Base-by-base conservation (phyloP, 176 grass and related monocot genomes). In the Metroxylon sagu region DNA sequence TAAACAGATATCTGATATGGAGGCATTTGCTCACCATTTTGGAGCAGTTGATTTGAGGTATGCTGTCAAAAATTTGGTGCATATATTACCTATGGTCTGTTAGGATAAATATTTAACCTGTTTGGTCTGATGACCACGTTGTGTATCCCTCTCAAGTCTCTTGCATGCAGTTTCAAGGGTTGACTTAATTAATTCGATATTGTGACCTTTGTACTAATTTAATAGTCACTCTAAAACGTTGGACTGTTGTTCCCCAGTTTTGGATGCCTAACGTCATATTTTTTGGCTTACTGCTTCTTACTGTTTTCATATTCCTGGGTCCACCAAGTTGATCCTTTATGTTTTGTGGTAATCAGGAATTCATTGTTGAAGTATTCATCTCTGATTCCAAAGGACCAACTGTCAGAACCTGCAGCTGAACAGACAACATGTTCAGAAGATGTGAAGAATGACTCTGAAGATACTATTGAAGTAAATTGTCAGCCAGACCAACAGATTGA, bases 41-140 rank as follows among this genome's bases (percentile, higher is more conserved):
- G 80, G 88, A 71, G 54, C 79, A 52, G 79, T 74, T 61, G 94
- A 99, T 71, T 93, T 86, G 64, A 93, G 84, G 94, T 99, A 85
- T 21, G 52, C 75, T 54, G n/a, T 60, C 48, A 57, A 30, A 59
- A 48, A 19, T 27, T 50, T 4, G 27, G 7, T 29, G 53, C 27
- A 28, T 29, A 21, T 29, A 29, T 53, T 53, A 19, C 15, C 23
- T 15, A 43, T 0, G 0, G 10, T 43, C 35, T 12, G 8, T 43
- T 10, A 12, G 35, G 35, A 43, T 43, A 12, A 2, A 43, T 7
- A 12, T 43, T 43, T 43, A 43, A 43, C 35, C 8, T 0, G 2
- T 43, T 43, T 43, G 35, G 35, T 1, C 8, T 2, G 5, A 43
- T 43, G 35, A 43, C 35, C 35, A 12, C 3, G 35, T 43, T 43